These are phyloP conservation scores for Hirsutella rhossiliensis DNA, from an alignment of 2,329 filamentous ascomycete species.

Conservation along the genomic window DNA sequence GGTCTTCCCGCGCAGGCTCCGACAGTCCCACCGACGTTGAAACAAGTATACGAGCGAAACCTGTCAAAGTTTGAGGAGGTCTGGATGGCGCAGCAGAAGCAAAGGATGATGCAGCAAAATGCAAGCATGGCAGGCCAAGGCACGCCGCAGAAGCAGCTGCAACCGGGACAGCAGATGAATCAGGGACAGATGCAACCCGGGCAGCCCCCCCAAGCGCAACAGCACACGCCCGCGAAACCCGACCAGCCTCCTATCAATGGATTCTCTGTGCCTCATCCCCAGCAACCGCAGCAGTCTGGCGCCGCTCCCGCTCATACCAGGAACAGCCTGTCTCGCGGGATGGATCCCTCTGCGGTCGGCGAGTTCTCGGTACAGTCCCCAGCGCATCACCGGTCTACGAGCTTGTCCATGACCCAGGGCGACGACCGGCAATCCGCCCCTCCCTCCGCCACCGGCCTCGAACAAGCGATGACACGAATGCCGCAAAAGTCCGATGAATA, in stretches of 20 bases:
- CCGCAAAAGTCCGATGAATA: constrained; percentile 39
- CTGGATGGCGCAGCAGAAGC: constrained; percentile 44
- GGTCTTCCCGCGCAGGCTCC: constrained; percentile 53
- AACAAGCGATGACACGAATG: constrained; percentile 24
- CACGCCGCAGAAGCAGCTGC: constrained; percentile 23
- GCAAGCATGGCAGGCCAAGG: constrained; percentile 6
- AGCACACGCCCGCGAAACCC: constrained; percentile 28
- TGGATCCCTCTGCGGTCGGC: constrained; percentile 24
- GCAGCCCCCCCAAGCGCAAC: constrained; percentile 16
- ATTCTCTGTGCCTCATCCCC: constrained; percentile 20
- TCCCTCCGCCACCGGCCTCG: constrained; percentile 8
- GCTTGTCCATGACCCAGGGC: constrained; percentile 25
- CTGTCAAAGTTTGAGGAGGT: constrained; percentile 66
- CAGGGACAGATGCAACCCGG: constrained; percentile 18
- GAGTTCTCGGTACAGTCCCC: constrained; percentile 36
- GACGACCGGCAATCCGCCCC: constrained; percentile 16
- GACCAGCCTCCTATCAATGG: constrained; percentile 24
- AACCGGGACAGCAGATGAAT: constrained; percentile 22
- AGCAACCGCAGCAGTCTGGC: constrained; percentile 3
- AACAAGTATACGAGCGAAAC: constrained; percentile 63
- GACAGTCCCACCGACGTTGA: constrained; percentile 56
- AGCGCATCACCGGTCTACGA: constrained; percentile 26
- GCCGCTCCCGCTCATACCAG: constrained; percentile 27
- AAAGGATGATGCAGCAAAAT: constrained; percentile 36
- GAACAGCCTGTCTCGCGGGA: constrained; percentile 38